These are phyloP conservation scores for Fraxinus excelsior DNA, from an alignment of 257 asterid species.

Conservation along the genomic window DNA sequence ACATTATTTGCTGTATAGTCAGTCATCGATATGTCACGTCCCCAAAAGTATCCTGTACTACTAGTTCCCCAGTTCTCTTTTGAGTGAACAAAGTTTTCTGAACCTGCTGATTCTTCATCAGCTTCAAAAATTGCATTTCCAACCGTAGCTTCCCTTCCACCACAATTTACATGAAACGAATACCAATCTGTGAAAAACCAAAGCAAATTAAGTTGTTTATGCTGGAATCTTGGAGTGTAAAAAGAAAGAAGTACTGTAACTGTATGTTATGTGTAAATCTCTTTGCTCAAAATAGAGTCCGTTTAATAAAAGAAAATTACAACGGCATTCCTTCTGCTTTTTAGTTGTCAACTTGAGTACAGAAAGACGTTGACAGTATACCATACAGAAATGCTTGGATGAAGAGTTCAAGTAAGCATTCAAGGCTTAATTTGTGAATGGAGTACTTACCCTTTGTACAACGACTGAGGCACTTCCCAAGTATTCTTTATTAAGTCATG, in stretches of 20 bases:
- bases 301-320: not conserved
- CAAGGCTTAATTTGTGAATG: not conserved
- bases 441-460: constrained; percentile 44
- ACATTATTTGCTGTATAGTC: constrained; percentile 40
- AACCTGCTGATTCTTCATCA: constrained; percentile 41
- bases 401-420: not conserved
- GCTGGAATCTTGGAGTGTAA: not conserved
- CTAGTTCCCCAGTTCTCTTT: constrained; percentile 56
- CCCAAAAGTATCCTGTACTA: constrained; percentile 52
- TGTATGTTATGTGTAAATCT: not conserved
- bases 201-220: not conserved
- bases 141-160: constrained; percentile 28
- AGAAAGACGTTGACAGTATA: not conserved
- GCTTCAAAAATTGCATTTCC: constrained; percentile 42
- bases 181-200: constrained; percentile 40
- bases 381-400: not conserved
- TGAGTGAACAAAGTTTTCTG: constrained; percentile 36
- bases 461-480: constrained; percentile 36
- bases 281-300: not conserved
- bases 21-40: not conserved
- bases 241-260: not conserved
- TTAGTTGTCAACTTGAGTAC: not conserved
- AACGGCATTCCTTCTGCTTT: not conserved
- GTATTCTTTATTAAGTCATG: constrained; percentile 31
- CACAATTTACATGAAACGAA: constrained; percentile 58